Evolutionary conservation across 352 stramenopile genomes (phyloP).

Genomic region (Phytophthora foliorum): DNA sequence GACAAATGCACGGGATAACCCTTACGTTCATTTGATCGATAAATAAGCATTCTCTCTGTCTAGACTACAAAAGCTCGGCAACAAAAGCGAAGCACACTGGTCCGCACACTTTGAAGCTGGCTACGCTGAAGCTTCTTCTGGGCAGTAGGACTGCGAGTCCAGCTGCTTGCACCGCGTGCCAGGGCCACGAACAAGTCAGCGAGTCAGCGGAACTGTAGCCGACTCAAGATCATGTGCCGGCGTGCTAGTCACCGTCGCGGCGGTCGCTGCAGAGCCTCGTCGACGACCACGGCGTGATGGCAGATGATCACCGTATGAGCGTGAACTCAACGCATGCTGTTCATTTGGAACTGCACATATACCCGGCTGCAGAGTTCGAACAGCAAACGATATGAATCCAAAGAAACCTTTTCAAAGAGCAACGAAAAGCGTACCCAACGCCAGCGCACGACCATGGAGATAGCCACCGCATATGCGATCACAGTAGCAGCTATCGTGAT

Average conservation of each 20-base stretch:
- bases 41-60: conserved; percentile 34
- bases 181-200: conserved; percentile 17
- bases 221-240: conserved; percentile 34
- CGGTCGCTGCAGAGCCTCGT: conserved; percentile 23
- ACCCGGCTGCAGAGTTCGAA: conserved; percentile 54
- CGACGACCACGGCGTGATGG: conserved; percentile 33
- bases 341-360: conserved; percentile 83
- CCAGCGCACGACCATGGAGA: conserved; percentile 84
- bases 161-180: background rate
- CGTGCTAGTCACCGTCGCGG: conserved; percentile 20
- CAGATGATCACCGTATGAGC: conserved; percentile 34
- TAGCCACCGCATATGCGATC: conserved; percentile 68
- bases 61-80: background rate
- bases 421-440: conserved; percentile 60
- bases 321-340: conserved; percentile 53
- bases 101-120: no score
- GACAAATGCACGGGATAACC: conserved; percentile 22
- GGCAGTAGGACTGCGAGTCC: background rate
- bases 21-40: conserved; percentile 37
- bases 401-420: conserved; percentile 1
- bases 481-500: conserved; percentile 71
- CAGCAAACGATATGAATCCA: background rate
- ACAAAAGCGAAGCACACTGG: no score
- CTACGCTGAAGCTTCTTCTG: no score
- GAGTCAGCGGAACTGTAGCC: conserved; percentile 32